Base-by-base conservation (phyloP, 108 stramenopile genomes). In the Nitzschia palea region DNA sequence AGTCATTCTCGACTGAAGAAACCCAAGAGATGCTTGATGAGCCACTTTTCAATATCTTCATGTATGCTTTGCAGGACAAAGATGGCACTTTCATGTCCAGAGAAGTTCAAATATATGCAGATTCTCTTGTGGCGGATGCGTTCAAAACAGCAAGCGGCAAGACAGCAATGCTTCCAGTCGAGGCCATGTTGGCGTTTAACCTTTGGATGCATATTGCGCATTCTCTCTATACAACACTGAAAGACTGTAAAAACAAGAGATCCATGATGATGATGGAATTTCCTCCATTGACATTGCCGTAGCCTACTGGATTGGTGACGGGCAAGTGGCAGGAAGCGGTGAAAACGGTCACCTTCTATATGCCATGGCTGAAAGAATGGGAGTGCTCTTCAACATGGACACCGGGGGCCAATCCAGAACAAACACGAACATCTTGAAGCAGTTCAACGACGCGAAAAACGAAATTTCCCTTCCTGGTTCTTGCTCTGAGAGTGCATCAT, bases 271-370 rank as follows among this genome's bases (percentile, higher is more conserved):
- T 12, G 81, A 89, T 64, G 80, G 86, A 17, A 78, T 89, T 23
- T 69, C 79, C 35, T 79, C 78, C 31, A 84, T 90, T 30, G 89
- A 91, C 60, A 86, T 84, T 33, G 93, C 84, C 3, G 89, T 86
- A 4, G 89, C 89, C 1, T 91, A 88, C 55, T 90, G 88, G 88
- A 89, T 94, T 61, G 93, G 93, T 10, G 89, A 89, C 68, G 86
- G 84, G 30, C 84, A 89, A 63, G 50, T 70, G 10, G 83, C 89
- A 28, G 89, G 86, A 30, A 76, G 82, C 40, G 67, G 70, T 22
- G 65, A 81, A 27, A 69, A 79, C n/a, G 93, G 89, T 9, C 88
- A 91, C 44, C 74, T 88, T 14, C 59, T 94, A 12, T 91, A 94
- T 65, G 84, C 86, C 4, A 70, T 90, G 32, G 81, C 93, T 34